Conservation (phyloP, 2,329 filamentous ascomycete genomes). For the Emydomyces testavorans region DNA sequence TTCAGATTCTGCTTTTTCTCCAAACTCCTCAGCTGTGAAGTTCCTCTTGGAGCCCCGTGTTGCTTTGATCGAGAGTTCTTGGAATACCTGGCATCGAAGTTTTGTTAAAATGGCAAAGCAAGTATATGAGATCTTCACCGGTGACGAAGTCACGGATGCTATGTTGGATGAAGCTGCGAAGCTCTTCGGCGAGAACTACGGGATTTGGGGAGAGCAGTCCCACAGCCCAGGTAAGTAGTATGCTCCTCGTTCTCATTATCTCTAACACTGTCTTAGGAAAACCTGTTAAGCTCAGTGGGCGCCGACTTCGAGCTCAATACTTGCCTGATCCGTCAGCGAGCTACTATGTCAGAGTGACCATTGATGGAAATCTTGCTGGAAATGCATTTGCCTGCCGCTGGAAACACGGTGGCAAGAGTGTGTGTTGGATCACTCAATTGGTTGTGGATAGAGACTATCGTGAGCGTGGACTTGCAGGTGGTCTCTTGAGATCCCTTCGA, state of each 20-base stretch:
- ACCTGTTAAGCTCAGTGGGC: constrained; percentile 9
- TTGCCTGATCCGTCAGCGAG: constrained; percentile 6
- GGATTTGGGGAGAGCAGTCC: constrained; percentile 22
- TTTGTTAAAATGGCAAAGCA: constrained; percentile 7
- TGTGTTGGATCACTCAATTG: constrained; percentile 37
- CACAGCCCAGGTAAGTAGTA: constrained; percentile 19
- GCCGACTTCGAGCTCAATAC: constrained; percentile 13
- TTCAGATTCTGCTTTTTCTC: not conserved
- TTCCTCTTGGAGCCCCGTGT: not conserved
- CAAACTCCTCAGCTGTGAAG: not conserved
- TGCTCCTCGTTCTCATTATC: too few relatives aligned
- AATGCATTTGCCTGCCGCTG: constrained; percentile 31
- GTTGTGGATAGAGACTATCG: constrained; percentile 30
- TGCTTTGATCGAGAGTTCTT: not conserved
- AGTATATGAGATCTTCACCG: constrained; percentile 22
- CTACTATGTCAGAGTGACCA: constrained; percentile 12
- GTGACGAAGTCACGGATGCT: constrained; percentile 25
- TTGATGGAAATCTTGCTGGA: constrained; percentile 15
- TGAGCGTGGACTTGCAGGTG: constrained; percentile 27
- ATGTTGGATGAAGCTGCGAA: constrained; percentile 29
- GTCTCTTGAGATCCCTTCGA: constrained; percentile 26
- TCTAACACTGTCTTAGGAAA: constrained; percentile 20
- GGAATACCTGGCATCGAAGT: too few relatives aligned
- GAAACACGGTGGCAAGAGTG: constrained; percentile 21
- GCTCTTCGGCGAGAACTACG: constrained; percentile 29